Evolutionary conservation across 2,329 filamentous ascomycete genomes (phyloP).

Genomic region (Coniella lustricola): DNA sequence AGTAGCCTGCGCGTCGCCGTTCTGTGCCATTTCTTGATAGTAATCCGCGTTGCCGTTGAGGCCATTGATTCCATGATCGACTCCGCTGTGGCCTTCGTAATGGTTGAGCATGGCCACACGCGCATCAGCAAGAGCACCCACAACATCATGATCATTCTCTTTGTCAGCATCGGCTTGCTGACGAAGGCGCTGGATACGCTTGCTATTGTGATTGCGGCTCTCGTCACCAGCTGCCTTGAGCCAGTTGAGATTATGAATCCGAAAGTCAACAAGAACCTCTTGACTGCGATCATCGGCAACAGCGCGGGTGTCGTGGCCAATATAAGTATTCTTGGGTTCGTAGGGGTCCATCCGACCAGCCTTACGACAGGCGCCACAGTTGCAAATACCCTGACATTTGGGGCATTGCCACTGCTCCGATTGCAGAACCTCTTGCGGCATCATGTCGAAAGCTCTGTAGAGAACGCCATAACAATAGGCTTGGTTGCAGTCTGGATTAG

Average conservation of each 20-base stretch:
- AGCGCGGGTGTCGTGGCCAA: constrained; percentile 85
- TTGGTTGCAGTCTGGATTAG: constrained; percentile 58
- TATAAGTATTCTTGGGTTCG: constrained; percentile 75
- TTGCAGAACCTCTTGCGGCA: constrained; percentile 77
- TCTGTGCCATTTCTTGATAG: constrained; percentile 11
- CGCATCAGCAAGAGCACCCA: constrained; percentile 20
- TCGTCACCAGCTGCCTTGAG: constrained; percentile 56
- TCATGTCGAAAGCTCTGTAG: constrained; percentile 84
- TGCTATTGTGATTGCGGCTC: constrained; percentile 48
- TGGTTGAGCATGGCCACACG: constrained; percentile 24
- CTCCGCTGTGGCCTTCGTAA: constrained; percentile 27
- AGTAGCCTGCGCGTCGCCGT: constrained; percentile 22
- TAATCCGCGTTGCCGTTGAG: background rate
- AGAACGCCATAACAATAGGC: constrained; percentile 91
- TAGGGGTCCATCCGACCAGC: constrained; percentile 65
- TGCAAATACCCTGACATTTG: constrained; percentile 78
- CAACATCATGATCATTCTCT: constrained; percentile 33
- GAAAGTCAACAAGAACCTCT: constrained; percentile 85
- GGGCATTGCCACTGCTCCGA: constrained; percentile 82
- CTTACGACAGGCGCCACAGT: constrained; percentile 72
- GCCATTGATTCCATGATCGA: constrained; percentile 23
- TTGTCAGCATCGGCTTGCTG: constrained; percentile 52
- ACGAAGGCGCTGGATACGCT: constrained; percentile 49
- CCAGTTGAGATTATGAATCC: constrained; percentile 81
- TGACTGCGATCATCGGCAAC: constrained; percentile 88